Evolutionary conservation across 129 eudicot genomes (phyloP).

Genomic region (Saposhnikovia divaricata): DNA sequence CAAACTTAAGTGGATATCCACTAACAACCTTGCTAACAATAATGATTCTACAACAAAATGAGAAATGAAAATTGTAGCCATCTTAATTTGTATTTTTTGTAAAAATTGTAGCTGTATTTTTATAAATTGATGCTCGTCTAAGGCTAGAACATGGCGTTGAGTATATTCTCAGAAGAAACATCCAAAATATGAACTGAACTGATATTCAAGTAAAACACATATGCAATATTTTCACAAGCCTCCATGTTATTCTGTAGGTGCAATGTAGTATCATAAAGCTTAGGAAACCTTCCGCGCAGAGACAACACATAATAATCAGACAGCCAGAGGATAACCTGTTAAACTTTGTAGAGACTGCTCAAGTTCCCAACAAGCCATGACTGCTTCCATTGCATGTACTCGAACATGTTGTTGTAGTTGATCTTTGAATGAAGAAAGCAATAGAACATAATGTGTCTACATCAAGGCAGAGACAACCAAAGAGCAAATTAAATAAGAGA

Average conservation of each 20-base stretch:
- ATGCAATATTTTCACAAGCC: too few relatives aligned
- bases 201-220: too few relatives aligned
- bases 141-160: too few relatives aligned
- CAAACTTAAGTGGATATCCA: not conserved
- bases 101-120: too few relatives aligned
- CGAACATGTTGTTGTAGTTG: constrained; percentile 88
- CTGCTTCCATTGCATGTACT: constrained; percentile 95
- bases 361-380: constrained; percentile 96
- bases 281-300: not conserved
- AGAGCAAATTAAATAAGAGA: not conserved
- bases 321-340: constrained; percentile 41
- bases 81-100: too few relatives aligned
- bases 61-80: too few relatives aligned
- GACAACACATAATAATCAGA: not conserved
- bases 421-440: constrained; percentile 85
- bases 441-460: constrained; percentile 81
- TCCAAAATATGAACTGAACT: too few relatives aligned
- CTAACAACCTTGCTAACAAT: not conserved
- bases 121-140: too few relatives aligned
- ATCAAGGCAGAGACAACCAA: constrained; percentile 8
- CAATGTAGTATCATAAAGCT: too few relatives aligned
- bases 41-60: too few relatives aligned
- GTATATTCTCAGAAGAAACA: too few relatives aligned
- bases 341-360: constrained; percentile 86
- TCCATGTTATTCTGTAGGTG: too few relatives aligned